Evolutionary conservation across 768 basidiomycete genomes (phyloP), one percentile per base, ranked within the genome.

Genomic region (Kwoniella bestiolae): DNA sequence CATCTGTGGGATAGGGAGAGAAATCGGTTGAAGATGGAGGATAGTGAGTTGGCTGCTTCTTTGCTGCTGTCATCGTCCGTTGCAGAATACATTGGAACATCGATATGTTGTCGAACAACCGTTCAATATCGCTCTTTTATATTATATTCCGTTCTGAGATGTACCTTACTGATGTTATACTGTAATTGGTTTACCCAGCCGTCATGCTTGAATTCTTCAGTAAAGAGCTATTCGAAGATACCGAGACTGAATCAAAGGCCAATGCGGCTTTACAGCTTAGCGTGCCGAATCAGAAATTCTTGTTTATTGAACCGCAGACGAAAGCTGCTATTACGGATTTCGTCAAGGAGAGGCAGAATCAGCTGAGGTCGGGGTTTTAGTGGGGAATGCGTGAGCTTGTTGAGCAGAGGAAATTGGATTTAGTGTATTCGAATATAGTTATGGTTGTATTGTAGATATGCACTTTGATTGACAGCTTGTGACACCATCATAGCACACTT

Each of bases 1-100:
- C 88, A 95, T 63, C 84, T 98, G 18, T 99, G 96, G 94, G 94
- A 99, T 81, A 85, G 94, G 47, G 96, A 98, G 83, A 87, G 90
- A 81, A 94, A 96, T 79, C 87, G 96, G 58, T 84, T 98, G 9
- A 90, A 91, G 74, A 89, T 91, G 45, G 85, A 88, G 79, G 91
- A 95, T 86, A 92, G 94, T 92, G 77, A 63, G 83, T 79, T 35
- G n/a, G n/a, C n/a, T n/a, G n/a, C n/a, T n/a, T n/a, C n/a, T n/a
- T n/a, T n/a, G n/a, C n/a, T n/a, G n/a, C n/a, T n/a, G n/a, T n/a
- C n/a, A n/a, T n/a, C n/a, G n/a, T n/a, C n/a, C n/a, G n/a, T n/a
- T n/a, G n/a, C n/a, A n/a, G n/a, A n/a, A n/a, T n/a, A n/a, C n/a
- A n/a, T n/a, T n/a, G n/a, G n/a, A n/a, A n/a, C n/a, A n/a, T n/a